Base-by-base conservation (phyloP, 2,329 filamentous ascomycete species). In the Metarhizium humberi region DNA sequence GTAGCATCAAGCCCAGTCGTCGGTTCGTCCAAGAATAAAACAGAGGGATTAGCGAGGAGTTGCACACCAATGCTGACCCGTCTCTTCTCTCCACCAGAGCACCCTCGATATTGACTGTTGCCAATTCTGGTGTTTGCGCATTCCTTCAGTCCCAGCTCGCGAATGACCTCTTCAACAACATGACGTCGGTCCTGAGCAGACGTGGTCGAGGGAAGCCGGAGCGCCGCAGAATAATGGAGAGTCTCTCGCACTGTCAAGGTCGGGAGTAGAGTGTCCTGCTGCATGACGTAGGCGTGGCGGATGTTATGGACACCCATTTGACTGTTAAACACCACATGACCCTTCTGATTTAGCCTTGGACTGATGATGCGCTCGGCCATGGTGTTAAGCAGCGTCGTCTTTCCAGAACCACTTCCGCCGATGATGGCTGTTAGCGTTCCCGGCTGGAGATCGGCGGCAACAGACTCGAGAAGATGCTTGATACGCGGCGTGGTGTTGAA, bases 1-100 rank as follows among this genome's bases (percentile, higher is more conserved):
- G 86, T 89, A 0, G 87, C 86, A 69, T 92, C 88, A 7, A 92
- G 75, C 0, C 86, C 87, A 1, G 87, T 91, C 0, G 88, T 92
- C 0, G 88, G 87, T 62, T 92, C 88, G 63, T 92, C 88, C 25
- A 90, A 78, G 66, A 90, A 91, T 6, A 92, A 71, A 1, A 92
- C 79, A 6, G 86, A 89, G 1, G 88, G 88, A 64, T 91, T 92
- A 4, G 86, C 83, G n/a, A 92, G 73, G 55, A 92, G 75, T 68
- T 91, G 88, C 4, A 92, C 87, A 2, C 87, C 88, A 50, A 92
- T 88, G 59, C 86, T 90, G 0, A 86, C 86, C 36, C 88, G 75
- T 58, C 88, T 76, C 73, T 90, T 91, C 67, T 92, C 88, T 3
- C 88, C 88, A 0, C 88, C 88, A 49, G 86, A 90, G 63, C 88